phyloP scores from a whole-genome alignment of 768 basidiomycete genomes.

The Auricularia cornea region DNA sequence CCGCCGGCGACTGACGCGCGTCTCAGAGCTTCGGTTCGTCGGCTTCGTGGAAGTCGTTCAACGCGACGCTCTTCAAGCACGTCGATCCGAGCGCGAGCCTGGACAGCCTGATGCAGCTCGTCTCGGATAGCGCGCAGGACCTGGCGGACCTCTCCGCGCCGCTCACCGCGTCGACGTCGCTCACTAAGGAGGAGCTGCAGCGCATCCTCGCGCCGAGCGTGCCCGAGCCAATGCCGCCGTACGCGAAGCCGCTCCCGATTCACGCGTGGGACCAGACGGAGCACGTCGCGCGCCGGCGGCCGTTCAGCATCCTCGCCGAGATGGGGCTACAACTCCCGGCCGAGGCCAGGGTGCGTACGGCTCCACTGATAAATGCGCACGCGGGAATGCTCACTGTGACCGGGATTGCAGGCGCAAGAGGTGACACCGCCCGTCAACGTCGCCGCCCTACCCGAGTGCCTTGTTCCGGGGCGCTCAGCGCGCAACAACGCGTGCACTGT shows the following conservation, averaged over 20 bases:
- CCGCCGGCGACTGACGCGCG: not conserved
- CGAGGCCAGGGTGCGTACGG: not conserved
- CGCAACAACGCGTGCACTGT: not conserved
- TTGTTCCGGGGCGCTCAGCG: not conserved
- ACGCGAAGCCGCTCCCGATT: not conserved
- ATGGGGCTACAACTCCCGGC: not conserved
- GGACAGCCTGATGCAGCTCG: not conserved
- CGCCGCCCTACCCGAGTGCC: not conserved
- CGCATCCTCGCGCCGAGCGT: not conserved
- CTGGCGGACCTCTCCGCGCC: not conserved
- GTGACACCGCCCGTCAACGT: not conserved
- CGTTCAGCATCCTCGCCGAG: not conserved
- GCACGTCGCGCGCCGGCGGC: not conserved
- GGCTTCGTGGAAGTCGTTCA: not conserved
- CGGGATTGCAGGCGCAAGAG: not conserved
- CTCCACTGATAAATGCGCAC: too few species aligned
- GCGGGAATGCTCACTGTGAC: not conserved
- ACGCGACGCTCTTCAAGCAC: not conserved
- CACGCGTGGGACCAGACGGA: not conserved
- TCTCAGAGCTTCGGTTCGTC: not conserved
- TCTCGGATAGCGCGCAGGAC: not conserved
- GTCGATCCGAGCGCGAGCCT: not conserved
- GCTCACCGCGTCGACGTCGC: not conserved
- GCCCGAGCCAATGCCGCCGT: not conserved
- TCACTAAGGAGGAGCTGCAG: not conserved